Percentiles rank a stretch among this genome's conserved stretches.
Evolutionary conservation across 768 basidiomycete species (phyloP).

Genomic region (Mycena venus): DNA sequence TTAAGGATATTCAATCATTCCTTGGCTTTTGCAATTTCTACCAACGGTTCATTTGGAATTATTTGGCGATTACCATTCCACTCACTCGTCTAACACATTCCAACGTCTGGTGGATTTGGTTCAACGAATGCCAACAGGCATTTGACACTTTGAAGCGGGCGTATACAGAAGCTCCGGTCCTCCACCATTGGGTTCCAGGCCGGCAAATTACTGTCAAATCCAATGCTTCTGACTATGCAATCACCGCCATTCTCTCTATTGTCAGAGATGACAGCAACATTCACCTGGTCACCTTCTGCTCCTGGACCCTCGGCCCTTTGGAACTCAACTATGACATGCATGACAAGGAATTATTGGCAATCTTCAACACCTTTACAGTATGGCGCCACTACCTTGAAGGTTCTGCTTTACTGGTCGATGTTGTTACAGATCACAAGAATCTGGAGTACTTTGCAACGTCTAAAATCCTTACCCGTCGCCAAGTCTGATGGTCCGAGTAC

Average conservation of each 20-base stretch:
- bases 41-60: conserved; percentile 25
- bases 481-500: conserved; percentile 50
- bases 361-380: conserved; percentile 59
- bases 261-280: conserved; percentile 8
- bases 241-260: conserved; percentile 22
- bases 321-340: conserved; percentile 58
- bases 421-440: conserved; percentile 53
- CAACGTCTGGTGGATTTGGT: no score
- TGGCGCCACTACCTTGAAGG: conserved; percentile 46
- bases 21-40: conserved; percentile 5
- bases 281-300: conserved; percentile 26
- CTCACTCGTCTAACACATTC: no score
- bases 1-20: conserved; percentile 1
- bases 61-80: conserved; percentile 34
- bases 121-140: neutral
- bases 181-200: no score
- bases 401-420: conserved; percentile 25
- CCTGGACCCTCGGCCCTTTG: conserved; percentile 24
- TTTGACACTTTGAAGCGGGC: conserved; percentile 35
- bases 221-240: conserved; percentile 29
- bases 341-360: conserved; percentile 61
- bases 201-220: no score
- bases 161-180: conserved; percentile 33
- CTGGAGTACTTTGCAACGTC: conserved; percentile 53
- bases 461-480: conserved; percentile 47